Base-by-base conservation (phyloP, 306 rosid genomes). In the Dryas alaskensis region DNA sequence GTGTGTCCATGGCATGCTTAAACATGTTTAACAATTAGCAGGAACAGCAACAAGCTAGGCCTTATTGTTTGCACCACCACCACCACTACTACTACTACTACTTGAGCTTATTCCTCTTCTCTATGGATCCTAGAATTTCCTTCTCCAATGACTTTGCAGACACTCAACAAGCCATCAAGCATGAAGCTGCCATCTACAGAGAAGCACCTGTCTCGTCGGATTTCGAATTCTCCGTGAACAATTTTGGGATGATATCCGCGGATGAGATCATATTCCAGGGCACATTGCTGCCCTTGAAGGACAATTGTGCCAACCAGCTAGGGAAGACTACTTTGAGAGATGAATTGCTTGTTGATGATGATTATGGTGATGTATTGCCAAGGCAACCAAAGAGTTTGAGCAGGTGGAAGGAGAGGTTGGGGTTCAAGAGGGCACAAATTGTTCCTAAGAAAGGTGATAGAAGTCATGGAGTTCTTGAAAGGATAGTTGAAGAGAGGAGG, bases 181-280 rank as follows among this genome's bases (percentile, higher is more conserved):
- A 83, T 70, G 94, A 95, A 60, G 76, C 37, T 31, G 37, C 64
- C 66, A 84, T 73, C 48, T 95, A 92, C 77, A 82, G 89, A 73
- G 99, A 95, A 84, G 99, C 92, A 6, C 99, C 99, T 0, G 98
- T 90, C 11, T 92, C 99, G 47, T 90, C 99, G 3, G 98, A 95
- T 74, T 95, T 95, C 27, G 97, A 95, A 74, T 92, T 95, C 86
- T 88, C 89, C 39, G 97, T 90, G 37, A 85, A 90, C 67, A 84
- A 92, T 79, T 77, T 86, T 45, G 46, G 78, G 2, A 90, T 92
- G 99, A 88, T 77, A 54, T 37, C 98, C 6, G 99, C 99, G 13
- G 99, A 95, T 77, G 93, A 95, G 72, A 86, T 78, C 0, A 85
- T 95, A 73, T 95, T 69, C 69, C 74, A 92, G 57, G 99, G 99